Evolutionary conservation across 2,329 filamentous ascomycete genomes (phyloP).

Genomic region (Zarea fungicola): DNA sequence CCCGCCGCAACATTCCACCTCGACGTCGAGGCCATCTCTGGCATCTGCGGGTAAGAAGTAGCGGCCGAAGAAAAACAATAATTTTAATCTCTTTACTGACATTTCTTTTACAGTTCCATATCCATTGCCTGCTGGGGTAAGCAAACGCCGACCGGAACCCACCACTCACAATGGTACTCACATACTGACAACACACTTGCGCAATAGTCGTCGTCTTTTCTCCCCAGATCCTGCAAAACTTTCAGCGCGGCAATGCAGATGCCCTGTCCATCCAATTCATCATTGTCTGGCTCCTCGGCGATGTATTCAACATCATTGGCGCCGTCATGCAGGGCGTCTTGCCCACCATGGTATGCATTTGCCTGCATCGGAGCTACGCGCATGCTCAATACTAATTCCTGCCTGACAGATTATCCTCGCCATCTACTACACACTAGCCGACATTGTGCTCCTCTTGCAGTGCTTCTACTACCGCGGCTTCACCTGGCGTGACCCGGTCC

Average conservation of each 20-base stretch:
- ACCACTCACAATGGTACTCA: not conserved
- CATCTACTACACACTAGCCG: conserved; percentile 87
- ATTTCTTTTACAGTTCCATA: conserved; percentile 64
- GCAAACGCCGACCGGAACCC: conserved; percentile 14
- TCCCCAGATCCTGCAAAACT: conserved; percentile 94
- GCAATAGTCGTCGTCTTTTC: conserved; percentile 80
- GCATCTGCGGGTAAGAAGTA: conserved; percentile 76
- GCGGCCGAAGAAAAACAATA: conserved; percentile 37
- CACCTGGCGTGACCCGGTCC: conserved; percentile 51
- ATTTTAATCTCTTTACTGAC: not conserved
- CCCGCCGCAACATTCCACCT: conserved; percentile 58
- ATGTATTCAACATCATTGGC: conserved; percentile 96
- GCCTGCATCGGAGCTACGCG: not conserved
- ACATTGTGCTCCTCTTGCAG: conserved; percentile 80
- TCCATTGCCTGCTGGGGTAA: conserved; percentile 86
- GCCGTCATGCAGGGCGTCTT: conserved; percentile 85
- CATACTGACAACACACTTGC: not conserved
- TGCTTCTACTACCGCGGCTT: conserved; percentile 96
- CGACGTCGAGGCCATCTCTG: conserved; percentile 85
- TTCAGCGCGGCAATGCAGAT: conserved; percentile 76
- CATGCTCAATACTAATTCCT: conserved; percentile 2
- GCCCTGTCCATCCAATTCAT: conserved; percentile 89
- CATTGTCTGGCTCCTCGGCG: conserved; percentile 85
- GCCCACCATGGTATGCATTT: conserved; percentile 72
- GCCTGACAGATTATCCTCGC: conserved; percentile 69